Conservation (phyloP, 108 stramenopile genomes). For the Fragilaria crotonensis region DNA sequence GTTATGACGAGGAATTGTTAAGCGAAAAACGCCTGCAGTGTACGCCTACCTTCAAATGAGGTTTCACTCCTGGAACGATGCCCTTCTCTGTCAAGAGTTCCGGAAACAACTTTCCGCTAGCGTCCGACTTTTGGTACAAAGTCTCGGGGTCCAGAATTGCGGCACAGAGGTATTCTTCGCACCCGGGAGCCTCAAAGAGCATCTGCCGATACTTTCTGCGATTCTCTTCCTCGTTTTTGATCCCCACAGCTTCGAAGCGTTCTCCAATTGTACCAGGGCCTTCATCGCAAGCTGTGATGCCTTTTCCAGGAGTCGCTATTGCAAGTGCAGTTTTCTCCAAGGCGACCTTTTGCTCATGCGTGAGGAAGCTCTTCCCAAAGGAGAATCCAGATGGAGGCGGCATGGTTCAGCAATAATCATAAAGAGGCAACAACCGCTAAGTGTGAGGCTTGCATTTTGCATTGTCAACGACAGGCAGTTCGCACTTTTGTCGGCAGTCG, state of each 20-base stretch:
- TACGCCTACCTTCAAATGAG: slow-evolving; percentile 58
- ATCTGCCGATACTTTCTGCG: slow-evolving; percentile 79
- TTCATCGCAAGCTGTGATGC: slow-evolving; percentile 83
- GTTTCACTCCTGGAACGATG: slow-evolving; percentile 87
- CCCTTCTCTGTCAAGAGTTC: slow-evolving; percentile 60
- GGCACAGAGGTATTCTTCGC: slow-evolving; percentile 75
- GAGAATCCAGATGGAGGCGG: too few relatives aligned
- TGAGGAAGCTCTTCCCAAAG: slow-evolving; percentile 32
- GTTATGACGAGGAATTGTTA: too few relatives aligned
- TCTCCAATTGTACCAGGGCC: slow-evolving; percentile 75
- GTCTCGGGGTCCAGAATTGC: slow-evolving; percentile 93
- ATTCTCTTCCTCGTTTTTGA: slow-evolving; percentile 82
- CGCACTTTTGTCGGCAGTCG: too few relatives aligned
- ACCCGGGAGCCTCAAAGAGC: slow-evolving; percentile 59
- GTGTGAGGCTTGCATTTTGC: too few relatives aligned
- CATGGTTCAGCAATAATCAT: too few relatives aligned
- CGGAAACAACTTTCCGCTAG: slow-evolving; percentile 72
- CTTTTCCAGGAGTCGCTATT: slow-evolving; percentile 38
- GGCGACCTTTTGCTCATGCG: slow-evolving; percentile 31
- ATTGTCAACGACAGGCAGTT: too few relatives aligned
- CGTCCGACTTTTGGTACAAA: slow-evolving; percentile 52
- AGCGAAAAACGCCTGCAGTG: too few relatives aligned
- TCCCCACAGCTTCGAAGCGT: slow-evolving; percentile 67
- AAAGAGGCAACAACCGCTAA: too few relatives aligned
- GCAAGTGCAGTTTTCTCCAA: slow-evolving; percentile 30